Evolutionary conservation across 73 alveolate genomes (phyloP), one percentile per base, ranked within the genome.

Genomic region (Symbiodinium natans): DNA sequence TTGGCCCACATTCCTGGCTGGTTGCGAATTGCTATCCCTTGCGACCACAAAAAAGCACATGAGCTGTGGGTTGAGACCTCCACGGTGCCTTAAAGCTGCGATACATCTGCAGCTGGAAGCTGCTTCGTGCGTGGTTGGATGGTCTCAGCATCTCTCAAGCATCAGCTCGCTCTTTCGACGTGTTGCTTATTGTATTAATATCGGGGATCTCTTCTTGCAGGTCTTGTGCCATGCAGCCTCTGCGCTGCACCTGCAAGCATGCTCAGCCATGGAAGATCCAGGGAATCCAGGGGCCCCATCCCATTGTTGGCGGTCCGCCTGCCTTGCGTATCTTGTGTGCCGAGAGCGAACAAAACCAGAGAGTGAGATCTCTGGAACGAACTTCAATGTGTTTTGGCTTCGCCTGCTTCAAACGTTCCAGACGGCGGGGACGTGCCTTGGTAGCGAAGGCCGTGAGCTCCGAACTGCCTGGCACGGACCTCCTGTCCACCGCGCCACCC

Each of bases 1-100:
- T 74, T 74, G 84, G 84, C 43, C 31, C 11, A n/a, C 29, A 29
- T 74, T n/a, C 84, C 84, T 34, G 84, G 84, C 84, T 74, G 84
- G 84, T 17, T 23, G 6, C 84, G 29, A 17, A 29, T 33, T 2
- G 42, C 23, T 2, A 43, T 74, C 27, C 40, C 84, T 0, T 74
- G 84, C 84, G 43, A 74, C 11, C 43, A 41, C 43, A 29, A 74
- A 31, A 34, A 25, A 63, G 29, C 40, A 29, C 71, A 15, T 52
- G 71, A 25, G 80, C 29, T 63, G 7, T 63, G 33, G 80, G 80
- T 63, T 6, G 36, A 63, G 19, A 63, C 23, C 6, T 15, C n/a
- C 71, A 15, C 25, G 23, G 29, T 21, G 27, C 71, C 1, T 52
- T 15, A 15, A 15, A 52, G 71, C 71, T 52, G 25, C n/a, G 68